Conservation (phyloP, 148 eudicot genomes). For the Dysphania ambrosioides region DNA sequence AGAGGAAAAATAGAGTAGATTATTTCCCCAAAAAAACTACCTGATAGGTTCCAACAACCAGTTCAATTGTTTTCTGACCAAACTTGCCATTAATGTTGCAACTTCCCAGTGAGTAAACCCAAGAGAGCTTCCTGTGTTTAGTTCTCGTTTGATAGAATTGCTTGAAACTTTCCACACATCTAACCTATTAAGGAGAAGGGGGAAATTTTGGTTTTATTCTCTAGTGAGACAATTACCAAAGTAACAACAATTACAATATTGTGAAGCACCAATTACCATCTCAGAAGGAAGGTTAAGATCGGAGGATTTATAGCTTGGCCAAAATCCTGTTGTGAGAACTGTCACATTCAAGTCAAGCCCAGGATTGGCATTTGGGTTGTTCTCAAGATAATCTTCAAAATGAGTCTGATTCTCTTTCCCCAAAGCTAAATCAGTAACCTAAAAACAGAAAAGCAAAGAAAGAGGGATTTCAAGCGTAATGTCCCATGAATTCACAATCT, state of each 20-base stretch:
- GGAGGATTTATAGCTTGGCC: slow-evolving; percentile 88
- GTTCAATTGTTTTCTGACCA: slow-evolving; percentile 40
- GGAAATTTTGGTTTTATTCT: not conserved
- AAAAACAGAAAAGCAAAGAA: slow-evolving; percentile 16
- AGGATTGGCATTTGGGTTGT: slow-evolving; percentile 42
- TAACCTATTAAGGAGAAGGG: slow-evolving; percentile 36
- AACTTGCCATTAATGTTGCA: slow-evolving; percentile 40
- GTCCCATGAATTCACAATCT: not conserved
- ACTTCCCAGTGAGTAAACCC: slow-evolving; percentile 56
- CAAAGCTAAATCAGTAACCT: slow-evolving; percentile 80
- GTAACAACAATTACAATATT: not conserved
- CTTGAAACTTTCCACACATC: slow-evolving; percentile 70
- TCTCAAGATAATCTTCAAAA: slow-evolving; percentile 64
- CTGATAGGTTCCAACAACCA: slow-evolving; percentile 43
- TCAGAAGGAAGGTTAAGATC: slow-evolving; percentile 70
- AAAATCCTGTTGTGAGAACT: slow-evolving; percentile 78
- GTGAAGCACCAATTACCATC: slow-evolving; percentile 44
- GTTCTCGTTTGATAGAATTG: slow-evolving; percentile 77
- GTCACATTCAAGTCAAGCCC: slow-evolving; percentile 82
- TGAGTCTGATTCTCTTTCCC: slow-evolving; percentile 70
- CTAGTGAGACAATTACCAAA: not conserved
- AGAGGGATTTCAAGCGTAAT: not conserved
- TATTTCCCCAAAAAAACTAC: slow-evolving; percentile 26
- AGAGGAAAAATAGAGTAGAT: not conserved
- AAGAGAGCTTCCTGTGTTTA: slow-evolving; percentile 74